These are phyloP conservation scores for Citrus hindsii DNA, from an alignment of 345 rosid species.

Conservation along the genomic window DNA sequence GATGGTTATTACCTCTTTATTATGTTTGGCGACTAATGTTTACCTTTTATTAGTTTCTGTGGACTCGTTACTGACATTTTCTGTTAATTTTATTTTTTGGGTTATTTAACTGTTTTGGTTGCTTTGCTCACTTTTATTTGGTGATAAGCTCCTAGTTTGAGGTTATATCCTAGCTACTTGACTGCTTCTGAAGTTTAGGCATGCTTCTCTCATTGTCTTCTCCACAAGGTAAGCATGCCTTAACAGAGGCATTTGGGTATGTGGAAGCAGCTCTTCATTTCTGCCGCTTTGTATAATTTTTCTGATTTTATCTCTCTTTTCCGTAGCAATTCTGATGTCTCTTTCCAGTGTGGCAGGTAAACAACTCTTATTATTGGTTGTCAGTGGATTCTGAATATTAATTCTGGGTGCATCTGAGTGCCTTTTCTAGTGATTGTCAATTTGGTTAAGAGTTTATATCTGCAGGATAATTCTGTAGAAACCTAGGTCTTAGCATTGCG, in stretches of 20 bases:
- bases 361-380: constrained; percentile 16
- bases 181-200: constrained; percentile 28
- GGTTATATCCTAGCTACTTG: constrained; percentile 15
- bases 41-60: constrained; percentile 19
- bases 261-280: constrained; percentile 15
- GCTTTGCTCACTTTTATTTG: constrained; percentile 2
- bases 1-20: constrained; percentile 33
- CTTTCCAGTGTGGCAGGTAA: constrained; percentile 47
- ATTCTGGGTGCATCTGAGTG: constrained; percentile 5
- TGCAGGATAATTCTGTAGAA: background rate
- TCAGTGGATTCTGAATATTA: constrained; percentile 11
- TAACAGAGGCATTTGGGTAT: constrained; percentile 20
- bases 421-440: background rate
- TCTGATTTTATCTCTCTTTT: background rate
- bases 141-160: constrained; percentile 13
- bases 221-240: constrained; percentile 26
- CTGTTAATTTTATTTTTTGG: constrained; percentile 10
- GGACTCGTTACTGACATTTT: constrained; percentile 23
- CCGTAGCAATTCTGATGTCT: constrained; percentile 13
- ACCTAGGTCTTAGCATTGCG: background rate
- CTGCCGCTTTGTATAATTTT: background rate
- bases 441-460: background rate
- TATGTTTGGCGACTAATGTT: constrained; percentile 33
- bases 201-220: constrained; percentile 18
- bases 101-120: constrained; percentile 16